These are phyloP conservation scores for Tuber brumale DNA, from an alignment of 495 filamentous ascomycete species.

Conservation along the genomic window DNA sequence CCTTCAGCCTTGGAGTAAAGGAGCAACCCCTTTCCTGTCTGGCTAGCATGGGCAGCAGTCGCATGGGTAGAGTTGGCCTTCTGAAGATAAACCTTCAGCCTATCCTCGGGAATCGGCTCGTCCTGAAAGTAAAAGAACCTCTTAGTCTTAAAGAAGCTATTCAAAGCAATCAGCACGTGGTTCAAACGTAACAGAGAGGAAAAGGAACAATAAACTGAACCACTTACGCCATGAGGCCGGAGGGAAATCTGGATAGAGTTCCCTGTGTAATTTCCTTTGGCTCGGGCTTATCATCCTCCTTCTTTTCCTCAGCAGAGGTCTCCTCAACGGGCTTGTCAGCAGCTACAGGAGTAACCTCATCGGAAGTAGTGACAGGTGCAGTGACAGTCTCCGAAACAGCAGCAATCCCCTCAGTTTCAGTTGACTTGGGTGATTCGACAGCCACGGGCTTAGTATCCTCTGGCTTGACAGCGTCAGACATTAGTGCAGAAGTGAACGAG, in stretches of 20 bases:
- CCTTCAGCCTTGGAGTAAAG: conserved; percentile 83
- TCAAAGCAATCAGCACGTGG: conserved; percentile 8
- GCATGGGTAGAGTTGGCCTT: conserved; percentile 83
- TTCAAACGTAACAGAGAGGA: neutral
- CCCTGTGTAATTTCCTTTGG: conserved; percentile 67
- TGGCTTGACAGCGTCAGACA: conserved; percentile 44
- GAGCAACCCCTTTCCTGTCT: conserved; percentile 92
- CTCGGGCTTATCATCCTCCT: conserved; percentile 51
- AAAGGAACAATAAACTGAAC: conserved; percentile 13
- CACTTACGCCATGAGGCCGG: conserved; percentile 80
- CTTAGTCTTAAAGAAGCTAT: conserved; percentile 49
- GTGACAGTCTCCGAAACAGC: conserved; percentile 47
- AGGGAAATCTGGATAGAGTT: conserved; percentile 32
- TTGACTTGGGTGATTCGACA: conserved; percentile 43
- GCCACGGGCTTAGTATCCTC: conserved; percentile 48
- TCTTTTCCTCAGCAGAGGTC: conserved; percentile 38
- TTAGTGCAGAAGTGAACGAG: conserved; percentile 14
- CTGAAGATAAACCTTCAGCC: conserved; percentile 66
- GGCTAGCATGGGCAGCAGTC: conserved; percentile 75
- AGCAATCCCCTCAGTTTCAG: conserved; percentile 43
- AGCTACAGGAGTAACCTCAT: conserved; percentile 48
- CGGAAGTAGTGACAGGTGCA: conserved; percentile 44
- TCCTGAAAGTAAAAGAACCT: conserved; percentile 90
- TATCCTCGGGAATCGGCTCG: conserved; percentile 68
- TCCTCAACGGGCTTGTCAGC: conserved; percentile 49